A percentile compares a stretch with the other conserved stretches of the same genome.
Conservation (phyloP, 345 rosid genomes). For the Aethionema arabicum region DNA sequence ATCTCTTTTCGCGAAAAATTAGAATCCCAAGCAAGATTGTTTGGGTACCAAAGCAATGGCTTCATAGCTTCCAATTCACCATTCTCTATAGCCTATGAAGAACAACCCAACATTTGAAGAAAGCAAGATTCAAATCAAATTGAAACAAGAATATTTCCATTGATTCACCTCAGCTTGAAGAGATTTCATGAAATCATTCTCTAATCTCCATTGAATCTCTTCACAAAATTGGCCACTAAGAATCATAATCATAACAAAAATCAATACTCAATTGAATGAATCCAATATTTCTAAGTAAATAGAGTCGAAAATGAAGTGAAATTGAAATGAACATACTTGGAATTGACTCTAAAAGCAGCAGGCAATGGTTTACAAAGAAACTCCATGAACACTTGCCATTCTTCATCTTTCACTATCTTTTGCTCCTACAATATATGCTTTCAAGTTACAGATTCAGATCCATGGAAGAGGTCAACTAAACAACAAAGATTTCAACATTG, state of each 20-base stretch:
- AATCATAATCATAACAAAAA: slow-evolving; percentile 12
- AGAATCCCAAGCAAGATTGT: slow-evolving; percentile 91
- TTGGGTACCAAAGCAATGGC: slow-evolving; percentile 91
- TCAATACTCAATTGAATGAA: not conserved
- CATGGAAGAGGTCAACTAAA: not conserved
- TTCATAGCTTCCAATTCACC: slow-evolving; percentile 73
- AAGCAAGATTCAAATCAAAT: no score
- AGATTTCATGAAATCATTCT: slow-evolving; percentile 77
- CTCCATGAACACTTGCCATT: slow-evolving; percentile 76
- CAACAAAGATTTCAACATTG: not conserved
- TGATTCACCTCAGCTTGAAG: slow-evolving; percentile 66
- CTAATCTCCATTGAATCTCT: slow-evolving; percentile 66
- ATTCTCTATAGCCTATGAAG: slow-evolving; percentile 55
- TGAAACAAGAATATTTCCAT: not conserved
- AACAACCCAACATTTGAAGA: not conserved
- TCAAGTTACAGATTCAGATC: not conserved
- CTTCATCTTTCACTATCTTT: slow-evolving; percentile 67
- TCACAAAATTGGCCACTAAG: slow-evolving; percentile 83
- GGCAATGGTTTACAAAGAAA: slow-evolving; percentile 83
- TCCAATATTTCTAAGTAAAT: not conserved
- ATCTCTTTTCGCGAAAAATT: slow-evolving; percentile 90
- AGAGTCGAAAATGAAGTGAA: not conserved
- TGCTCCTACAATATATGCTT: slow-evolving; percentile 61
- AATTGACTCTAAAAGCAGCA: slow-evolving; percentile 93
- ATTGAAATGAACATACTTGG: slow-evolving; percentile 45